phyloP scores from a whole-genome alignment of 2,329 filamentous ascomycete genomes.

The Colletotrichum filicis region DNA sequence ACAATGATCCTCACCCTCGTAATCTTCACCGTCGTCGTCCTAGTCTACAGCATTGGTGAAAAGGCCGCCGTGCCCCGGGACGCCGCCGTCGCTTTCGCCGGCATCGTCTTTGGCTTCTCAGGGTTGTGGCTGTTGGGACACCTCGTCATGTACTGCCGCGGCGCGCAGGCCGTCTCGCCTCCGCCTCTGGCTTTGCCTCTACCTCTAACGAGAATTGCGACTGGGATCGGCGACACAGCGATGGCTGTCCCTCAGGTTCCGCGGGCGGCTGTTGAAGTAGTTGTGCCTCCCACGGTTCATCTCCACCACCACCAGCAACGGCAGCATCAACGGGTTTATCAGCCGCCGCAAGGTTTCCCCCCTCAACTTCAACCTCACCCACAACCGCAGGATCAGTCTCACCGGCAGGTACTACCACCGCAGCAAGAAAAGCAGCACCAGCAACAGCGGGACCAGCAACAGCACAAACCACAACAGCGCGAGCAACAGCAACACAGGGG shows the following conservation, averaged over 20 bases:
- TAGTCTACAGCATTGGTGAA: constrained; percentile 25
- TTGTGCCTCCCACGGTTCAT: background rate
- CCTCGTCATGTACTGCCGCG: constrained; percentile 20
- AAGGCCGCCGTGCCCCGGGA: constrained; percentile 11
- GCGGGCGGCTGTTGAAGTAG: background rate
- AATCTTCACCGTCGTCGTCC: constrained; percentile 21
- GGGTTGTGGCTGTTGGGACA: constrained; percentile 20
- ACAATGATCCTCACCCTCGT: constrained; percentile 16
- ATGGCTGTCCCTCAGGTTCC: background rate
- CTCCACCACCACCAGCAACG: background rate
- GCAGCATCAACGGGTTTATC: background rate
- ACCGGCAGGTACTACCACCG: background rate
- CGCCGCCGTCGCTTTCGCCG: constrained; percentile 1
- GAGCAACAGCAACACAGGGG: background rate
- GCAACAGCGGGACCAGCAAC: too few species aligned
- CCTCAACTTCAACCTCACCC: background rate
- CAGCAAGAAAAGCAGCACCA: background rate
- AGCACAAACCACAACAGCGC: background rate
- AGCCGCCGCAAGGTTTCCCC: background rate
- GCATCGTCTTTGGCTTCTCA: constrained; percentile 12
- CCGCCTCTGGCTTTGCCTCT: background rate
- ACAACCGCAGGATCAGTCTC: background rate
- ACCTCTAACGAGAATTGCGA: background rate
- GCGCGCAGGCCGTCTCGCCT: background rate
- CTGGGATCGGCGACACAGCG: background rate